These are phyloP conservation scores for Plasmodiophora brassicae DNA, from an alignment of 208 protist genomes.

Conservation along the genomic window DNA sequence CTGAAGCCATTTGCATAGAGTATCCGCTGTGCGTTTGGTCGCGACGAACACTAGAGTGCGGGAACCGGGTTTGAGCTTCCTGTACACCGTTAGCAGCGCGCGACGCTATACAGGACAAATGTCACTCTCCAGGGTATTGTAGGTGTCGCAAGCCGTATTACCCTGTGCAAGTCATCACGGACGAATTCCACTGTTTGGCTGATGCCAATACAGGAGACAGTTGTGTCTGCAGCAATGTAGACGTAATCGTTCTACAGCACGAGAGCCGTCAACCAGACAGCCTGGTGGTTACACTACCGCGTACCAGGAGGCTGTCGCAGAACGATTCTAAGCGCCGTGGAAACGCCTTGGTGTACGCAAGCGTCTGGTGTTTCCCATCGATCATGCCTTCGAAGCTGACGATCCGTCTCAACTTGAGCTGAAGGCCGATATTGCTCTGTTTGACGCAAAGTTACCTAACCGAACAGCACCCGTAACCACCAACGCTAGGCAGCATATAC, in stretches of 20 bases:
- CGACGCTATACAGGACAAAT: not conserved
- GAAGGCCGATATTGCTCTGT: constrained; percentile 26
- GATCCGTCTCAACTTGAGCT: not conserved
- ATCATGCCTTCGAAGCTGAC: not conserved
- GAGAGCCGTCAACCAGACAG: not conserved
- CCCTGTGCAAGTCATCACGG: not conserved
- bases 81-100: not conserved
- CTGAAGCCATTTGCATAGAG: not conserved
- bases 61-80: not conserved
- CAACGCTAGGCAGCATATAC: not conserved
- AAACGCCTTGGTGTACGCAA: not conserved
- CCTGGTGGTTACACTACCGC: not conserved
- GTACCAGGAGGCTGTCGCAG: constrained; percentile 3
- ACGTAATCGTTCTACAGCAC: not conserved
- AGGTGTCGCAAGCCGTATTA: not conserved
- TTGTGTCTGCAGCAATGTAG: not conserved
- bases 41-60: not conserved
- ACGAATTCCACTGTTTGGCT: constrained; percentile 10
- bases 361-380: not conserved
- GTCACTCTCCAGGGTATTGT: not conserved
- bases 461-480: not conserved
- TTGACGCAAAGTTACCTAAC: not conserved
- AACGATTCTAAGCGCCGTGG: not conserved
- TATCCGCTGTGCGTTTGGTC: not conserved
- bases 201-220: not conserved